Conservation (phyloP, 2,329 filamentous ascomycete genomes). For the Ascochyta rabiei region DNA sequence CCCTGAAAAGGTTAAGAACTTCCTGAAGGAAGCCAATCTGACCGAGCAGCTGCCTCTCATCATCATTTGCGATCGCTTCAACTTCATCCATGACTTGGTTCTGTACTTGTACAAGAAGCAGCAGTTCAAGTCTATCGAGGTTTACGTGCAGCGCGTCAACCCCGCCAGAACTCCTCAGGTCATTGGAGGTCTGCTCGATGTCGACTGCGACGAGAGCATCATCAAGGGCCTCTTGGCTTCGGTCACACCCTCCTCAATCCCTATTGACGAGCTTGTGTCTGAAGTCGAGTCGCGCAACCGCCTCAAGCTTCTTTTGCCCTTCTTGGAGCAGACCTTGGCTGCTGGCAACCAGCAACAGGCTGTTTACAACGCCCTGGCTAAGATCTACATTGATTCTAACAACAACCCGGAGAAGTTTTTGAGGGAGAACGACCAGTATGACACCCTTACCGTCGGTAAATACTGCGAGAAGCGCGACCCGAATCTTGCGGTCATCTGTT, state of each 20-base stretch:
- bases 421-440: constrained; percentile 96
- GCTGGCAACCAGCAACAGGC: constrained; percentile 94
- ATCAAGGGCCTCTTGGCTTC: constrained; percentile 91
- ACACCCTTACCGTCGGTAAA: constrained; percentile 89
- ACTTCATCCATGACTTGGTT: constrained; percentile 96
- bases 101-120: constrained; percentile 98
- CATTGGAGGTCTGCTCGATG: constrained; percentile 89
- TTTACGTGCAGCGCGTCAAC: constrained; percentile 97
- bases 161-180: constrained; percentile 89
- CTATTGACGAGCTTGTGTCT: constrained; percentile 89
- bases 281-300: constrained; percentile 97
- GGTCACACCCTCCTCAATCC: constrained; percentile 82
- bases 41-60: constrained; percentile 94
- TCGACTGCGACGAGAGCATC: constrained; percentile 94
- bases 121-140: constrained; percentile 98
- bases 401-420: constrained; percentile 98
- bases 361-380: constrained; percentile 94
- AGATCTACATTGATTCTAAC: constrained; percentile 99
- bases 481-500: constrained; percentile 92
- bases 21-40: constrained; percentile 93
- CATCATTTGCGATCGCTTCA: constrained; percentile 99
- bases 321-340: constrained; percentile 90
- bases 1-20: constrained; percentile 97
- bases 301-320: constrained; percentile 91
- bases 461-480: constrained; percentile 99